Conservation (phyloP, 305 asterid genomes). For the Fraxinus latifolia region DNA sequence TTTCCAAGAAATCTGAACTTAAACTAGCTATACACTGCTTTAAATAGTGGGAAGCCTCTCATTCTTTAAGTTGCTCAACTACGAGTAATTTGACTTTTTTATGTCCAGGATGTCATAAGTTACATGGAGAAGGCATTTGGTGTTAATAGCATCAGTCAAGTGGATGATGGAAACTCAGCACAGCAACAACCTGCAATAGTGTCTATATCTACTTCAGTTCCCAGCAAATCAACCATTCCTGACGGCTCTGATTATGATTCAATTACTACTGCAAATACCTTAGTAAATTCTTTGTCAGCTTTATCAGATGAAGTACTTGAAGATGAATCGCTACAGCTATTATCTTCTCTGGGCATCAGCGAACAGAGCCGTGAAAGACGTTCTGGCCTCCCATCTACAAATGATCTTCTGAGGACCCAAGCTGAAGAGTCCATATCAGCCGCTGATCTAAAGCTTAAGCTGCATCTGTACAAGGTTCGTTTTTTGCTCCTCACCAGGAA, state of each 20-base stretch:
- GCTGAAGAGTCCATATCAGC: constrained; percentile 56
- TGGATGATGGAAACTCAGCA: constrained; percentile 50
- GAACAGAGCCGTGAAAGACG: constrained; percentile 53
- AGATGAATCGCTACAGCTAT: constrained; percentile 64
- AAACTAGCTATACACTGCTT: background rate
- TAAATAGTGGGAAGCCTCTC: background rate
- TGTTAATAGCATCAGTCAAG: constrained; percentile 59
- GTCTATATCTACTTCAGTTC: constrained; percentile 50
- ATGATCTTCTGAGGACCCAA: constrained; percentile 57
- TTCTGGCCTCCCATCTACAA: constrained; percentile 48
- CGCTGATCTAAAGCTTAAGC: constrained; percentile 65
- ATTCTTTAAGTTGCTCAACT: constrained; percentile 8
- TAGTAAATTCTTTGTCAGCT: constrained; percentile 61
- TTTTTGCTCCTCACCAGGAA: constrained; percentile 75
- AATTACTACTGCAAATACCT: constrained; percentile 36
- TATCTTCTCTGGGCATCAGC: constrained; percentile 58
- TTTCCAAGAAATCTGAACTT: background rate
- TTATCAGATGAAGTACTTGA: constrained; percentile 82
- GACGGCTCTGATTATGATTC: constrained; percentile 60
- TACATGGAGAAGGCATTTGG: constrained; percentile 83
- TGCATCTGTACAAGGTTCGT: constrained; percentile 83
- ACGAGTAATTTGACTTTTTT: constrained; percentile 21
- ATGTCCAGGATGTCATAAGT: constrained; percentile 78
- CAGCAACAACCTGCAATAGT: constrained; percentile 44
- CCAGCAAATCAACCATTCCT: constrained; percentile 40